A percentile compares a stretch with the other conserved stretches of the same genome.
These are phyloP conservation scores for Cladophialophora bantiana DNA, from an alignment of 2,329 filamentous ascomycete genomes.

Conservation along the genomic window DNA sequence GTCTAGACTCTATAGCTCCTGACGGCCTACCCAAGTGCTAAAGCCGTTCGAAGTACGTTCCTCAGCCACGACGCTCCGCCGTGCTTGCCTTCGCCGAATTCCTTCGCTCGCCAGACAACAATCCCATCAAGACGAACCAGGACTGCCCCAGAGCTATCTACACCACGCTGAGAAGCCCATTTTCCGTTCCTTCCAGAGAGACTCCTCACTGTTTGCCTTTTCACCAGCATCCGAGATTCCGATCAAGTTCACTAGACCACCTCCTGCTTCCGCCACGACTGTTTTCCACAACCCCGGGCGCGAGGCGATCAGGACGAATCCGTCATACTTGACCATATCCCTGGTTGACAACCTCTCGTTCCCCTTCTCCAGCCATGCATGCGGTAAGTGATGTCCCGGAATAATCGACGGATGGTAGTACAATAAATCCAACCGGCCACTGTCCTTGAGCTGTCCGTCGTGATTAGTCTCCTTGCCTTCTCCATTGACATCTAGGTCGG, in stretches of 20 bases:
- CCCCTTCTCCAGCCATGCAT: constrained; percentile 41
- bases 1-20: no score
- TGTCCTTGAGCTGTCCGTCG: constrained; percentile 38
- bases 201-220: background rate
- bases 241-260: constrained; percentile 12
- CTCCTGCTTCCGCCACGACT: constrained; percentile 1
- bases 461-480: constrained; percentile 38
- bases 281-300: constrained; percentile 14
- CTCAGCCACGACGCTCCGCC: constrained; percentile 13
- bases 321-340: constrained; percentile 39
- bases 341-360: constrained; percentile 36
- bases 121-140: constrained; percentile 46
- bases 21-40: constrained; percentile 9
- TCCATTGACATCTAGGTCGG: constrained; percentile 36
- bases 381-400: constrained; percentile 46
- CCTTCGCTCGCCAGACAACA: constrained; percentile 40
- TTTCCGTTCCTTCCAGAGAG: constrained; percentile 31
- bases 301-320: constrained; percentile 37
- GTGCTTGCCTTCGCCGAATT: constrained; percentile 16
- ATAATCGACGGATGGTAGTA: constrained; percentile 42
- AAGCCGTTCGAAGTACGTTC: constrained; percentile 4
- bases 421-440: constrained; percentile 35
- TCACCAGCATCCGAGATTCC: constrained; percentile 12
- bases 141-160: constrained; percentile 39
- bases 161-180: constrained; percentile 37